Evolutionary conservation across 345 rosid genomes (phyloP).

Genomic region (Combretum micranthum): DNA sequence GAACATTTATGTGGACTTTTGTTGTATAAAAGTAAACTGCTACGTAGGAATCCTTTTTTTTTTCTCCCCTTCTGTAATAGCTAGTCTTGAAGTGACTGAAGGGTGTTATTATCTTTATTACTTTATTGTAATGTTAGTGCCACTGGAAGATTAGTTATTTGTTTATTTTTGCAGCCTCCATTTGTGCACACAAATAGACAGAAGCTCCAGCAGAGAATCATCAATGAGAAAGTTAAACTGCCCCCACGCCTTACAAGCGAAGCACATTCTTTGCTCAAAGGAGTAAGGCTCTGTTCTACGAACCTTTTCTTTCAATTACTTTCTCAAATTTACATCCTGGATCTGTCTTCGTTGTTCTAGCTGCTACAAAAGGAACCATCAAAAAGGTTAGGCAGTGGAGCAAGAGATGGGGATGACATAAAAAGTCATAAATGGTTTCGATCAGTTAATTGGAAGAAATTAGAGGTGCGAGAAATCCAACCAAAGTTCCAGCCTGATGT

Average conservation of each 20-base stretch:
- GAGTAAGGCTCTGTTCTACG: constrained; percentile 30
- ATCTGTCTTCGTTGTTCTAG: constrained; percentile 19
- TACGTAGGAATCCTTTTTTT: too few relatives aligned
- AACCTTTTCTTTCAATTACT: background rate
- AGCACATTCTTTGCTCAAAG: constrained; percentile 69
- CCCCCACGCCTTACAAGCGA: constrained; percentile 53
- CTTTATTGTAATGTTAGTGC: background rate
- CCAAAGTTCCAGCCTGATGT: constrained; percentile 69
- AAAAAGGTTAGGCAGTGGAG: constrained; percentile 61
- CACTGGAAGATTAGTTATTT: background rate
- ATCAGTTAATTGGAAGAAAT: constrained; percentile 60
- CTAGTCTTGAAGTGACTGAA: background rate
- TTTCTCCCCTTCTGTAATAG: too few relatives aligned
- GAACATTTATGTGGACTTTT: too few relatives aligned
- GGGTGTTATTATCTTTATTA: constrained; percentile 1
- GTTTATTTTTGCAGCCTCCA: constrained; percentile 38
- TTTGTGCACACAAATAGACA: constrained; percentile 50
- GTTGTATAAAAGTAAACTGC: too few relatives aligned
- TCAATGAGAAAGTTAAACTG: constrained; percentile 60
- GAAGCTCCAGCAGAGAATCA: constrained; percentile 68
- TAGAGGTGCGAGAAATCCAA: constrained; percentile 48
- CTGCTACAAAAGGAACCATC: constrained; percentile 65
- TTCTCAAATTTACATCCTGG: constrained; percentile 4
- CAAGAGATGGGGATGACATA: constrained; percentile 51
- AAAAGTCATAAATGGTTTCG: constrained; percentile 65